Evolutionary conservation across 805 yeast genomes (phyloP), one percentile per base, ranked within the genome.

Genomic region (Saccharomycopsis guyanensis): DNA sequence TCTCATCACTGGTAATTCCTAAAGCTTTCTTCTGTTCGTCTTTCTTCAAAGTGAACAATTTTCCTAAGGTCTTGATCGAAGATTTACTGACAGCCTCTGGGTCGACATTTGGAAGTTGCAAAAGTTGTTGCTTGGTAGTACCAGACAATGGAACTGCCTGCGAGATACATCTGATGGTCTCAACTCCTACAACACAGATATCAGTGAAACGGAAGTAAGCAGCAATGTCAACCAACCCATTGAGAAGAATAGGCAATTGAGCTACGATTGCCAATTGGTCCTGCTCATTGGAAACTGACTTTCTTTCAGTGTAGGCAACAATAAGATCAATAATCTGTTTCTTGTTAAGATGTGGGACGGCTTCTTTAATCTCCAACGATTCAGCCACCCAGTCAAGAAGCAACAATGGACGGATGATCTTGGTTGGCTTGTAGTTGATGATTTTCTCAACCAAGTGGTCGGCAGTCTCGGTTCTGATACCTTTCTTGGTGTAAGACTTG

Each of bases 391-490:
- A 74, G 40, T 73, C 71, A 46, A 77, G 62, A 31, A 91, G 66
- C 16, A 74, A 72, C 39, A 70, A 72, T 4, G 80, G 69, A 8
- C 83, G 76, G 31, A 82, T 67, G 36, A 67, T 57, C 53, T 76
- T 79, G 20, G 85, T 75, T 8, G 93, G 91, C 58, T 78, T 80
- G 59, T 74, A 75, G 64, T 87, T 89, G 50, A 86, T 73, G 59
- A 87, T 64, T 53, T 75, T 72, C 56, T 84, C 82, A 39, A 86
- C 80, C 58, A 84, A 86, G 46, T 69, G 60, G 3, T 85, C 75
- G 3, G 98, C 96, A n/a, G 97, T 84, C 23, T 77, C 75, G 42
- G 83, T 80, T 54, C 85, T 86, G 50, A 93, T 70, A 3, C 96
- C 96, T 55, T 77, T 78, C 56, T 81, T 85, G 23, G 96, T 93